These are phyloP conservation scores for Beauveria varroae DNA, from an alignment of 2,329 filamentous ascomycete genomes.

Conservation along the genomic window DNA sequence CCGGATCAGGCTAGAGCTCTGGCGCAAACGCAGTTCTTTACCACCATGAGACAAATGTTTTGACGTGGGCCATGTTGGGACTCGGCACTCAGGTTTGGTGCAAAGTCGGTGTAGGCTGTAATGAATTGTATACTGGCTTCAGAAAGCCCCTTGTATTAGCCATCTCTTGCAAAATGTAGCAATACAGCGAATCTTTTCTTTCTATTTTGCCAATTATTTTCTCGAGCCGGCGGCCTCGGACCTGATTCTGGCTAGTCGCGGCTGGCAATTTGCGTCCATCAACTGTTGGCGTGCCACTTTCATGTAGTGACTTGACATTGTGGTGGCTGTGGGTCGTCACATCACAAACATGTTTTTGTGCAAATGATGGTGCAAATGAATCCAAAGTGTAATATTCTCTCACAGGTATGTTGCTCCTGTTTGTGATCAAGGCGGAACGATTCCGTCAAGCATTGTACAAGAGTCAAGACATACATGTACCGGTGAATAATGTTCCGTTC, in stretches of 20 bases:
- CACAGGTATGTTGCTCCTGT: not conserved
- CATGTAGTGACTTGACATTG: constrained; percentile 17
- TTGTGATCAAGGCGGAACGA: not conserved
- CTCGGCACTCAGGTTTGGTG: not conserved
- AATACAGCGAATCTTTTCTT: not conserved
- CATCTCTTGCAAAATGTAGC: not conserved
- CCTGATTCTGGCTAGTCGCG: no score
- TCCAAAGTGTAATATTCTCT: constrained; percentile 23
- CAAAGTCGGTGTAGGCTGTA: no score
- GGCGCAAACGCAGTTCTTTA: not conserved
- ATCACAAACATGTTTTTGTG: no score
- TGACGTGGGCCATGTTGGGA: not conserved
- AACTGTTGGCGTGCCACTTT: no score
- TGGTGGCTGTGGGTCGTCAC: constrained; percentile 21
- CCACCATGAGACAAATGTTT: constrained; percentile 4
- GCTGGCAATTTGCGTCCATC: no score
- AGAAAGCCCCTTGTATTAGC: not conserved
- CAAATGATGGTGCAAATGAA: constrained; percentile 24
- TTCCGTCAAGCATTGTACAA: not conserved
- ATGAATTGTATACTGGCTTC: no score
- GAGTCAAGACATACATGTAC: not conserved
- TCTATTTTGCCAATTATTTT: not conserved
- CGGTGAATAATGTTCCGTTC: not conserved
- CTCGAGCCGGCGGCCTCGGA: no score
- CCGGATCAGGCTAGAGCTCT: not conserved